Evolutionary conservation across 1,284 basidiomycete genomes (phyloP).

Genomic region (Trichosporon coremiiforme): DNA sequence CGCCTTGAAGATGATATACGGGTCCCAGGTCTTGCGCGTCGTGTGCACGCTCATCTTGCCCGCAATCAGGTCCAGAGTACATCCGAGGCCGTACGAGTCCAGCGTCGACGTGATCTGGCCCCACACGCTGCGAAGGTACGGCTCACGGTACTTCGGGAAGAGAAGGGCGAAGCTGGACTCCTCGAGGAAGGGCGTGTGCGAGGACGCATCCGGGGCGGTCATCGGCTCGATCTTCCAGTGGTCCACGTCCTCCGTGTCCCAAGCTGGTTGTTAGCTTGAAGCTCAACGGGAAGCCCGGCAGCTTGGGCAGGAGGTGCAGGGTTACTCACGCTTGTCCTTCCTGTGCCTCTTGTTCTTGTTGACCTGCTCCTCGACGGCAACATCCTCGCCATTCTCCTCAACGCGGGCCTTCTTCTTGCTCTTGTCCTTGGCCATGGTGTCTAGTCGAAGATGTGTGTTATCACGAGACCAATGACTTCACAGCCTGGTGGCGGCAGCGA

Average conservation of each 20-base stretch:
- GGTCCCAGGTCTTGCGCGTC: slow-evolving; percentile 95
- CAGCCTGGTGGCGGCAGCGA: not conserved
- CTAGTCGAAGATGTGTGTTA: not conserved
- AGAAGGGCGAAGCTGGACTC: slow-evolving; percentile 97
- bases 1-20: slow-evolving; percentile 93
- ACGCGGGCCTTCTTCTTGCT: slow-evolving; percentile 34
- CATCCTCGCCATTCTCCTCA: slow-evolving; percentile 32
- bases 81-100: slow-evolving; percentile 80
- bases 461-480: slow-evolving; percentile 7
- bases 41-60: slow-evolving; percentile 97
- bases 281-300: not conserved
- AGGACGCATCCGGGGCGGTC: slow-evolving; percentile 64
- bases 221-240: slow-evolving; percentile 95
- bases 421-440: slow-evolving; percentile 23
- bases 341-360: slow-evolving; percentile 85
- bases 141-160: slow-evolving; percentile 98
- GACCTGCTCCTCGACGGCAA: slow-evolving; percentile 46
- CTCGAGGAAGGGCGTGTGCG: slow-evolving; percentile 71
- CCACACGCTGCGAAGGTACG: slow-evolving; percentile 94
- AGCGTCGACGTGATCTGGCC: slow-evolving; percentile 84
- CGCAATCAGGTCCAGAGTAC: slow-evolving; percentile 91
- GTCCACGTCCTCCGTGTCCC: slow-evolving; percentile 99
- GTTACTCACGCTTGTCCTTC: slow-evolving; percentile 80
- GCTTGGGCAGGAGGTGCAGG: not conserved
- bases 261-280: slow-evolving; percentile 63